phyloP scores from a whole-genome alignment of 441 rosid species.

The Isatis lusitanica region DNA sequence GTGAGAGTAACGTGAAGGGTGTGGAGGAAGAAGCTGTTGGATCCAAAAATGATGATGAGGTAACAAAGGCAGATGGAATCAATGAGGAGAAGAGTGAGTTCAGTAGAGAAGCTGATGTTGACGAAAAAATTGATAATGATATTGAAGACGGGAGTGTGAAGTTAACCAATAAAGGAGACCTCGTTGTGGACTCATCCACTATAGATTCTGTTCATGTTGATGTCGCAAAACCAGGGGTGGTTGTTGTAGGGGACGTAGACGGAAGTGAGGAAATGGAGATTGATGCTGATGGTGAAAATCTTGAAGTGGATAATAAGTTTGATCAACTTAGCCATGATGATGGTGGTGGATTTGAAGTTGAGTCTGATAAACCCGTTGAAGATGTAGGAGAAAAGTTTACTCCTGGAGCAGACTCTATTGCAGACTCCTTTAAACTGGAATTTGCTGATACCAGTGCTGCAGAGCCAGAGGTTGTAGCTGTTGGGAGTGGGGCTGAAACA shows the following conservation, averaged over 20 bases:
- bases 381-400: slow-evolving; percentile 39
- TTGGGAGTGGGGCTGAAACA: slow-evolving; percentile 27
- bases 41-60: slow-evolving; percentile 22
- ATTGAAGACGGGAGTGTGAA: slow-evolving; percentile 28
- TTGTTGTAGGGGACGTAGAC: slow-evolving; percentile 44
- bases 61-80: slow-evolving; percentile 16
- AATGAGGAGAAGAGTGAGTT: not conserved
- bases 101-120: slow-evolving; percentile 23
- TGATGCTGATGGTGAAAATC: slow-evolving; percentile 32
- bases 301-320: slow-evolving; percentile 51
- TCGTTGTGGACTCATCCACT: slow-evolving; percentile 19
- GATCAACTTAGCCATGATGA: slow-evolving; percentile 36
- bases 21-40: slow-evolving; percentile 32
- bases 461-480: slow-evolving; percentile 40
- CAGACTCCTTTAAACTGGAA: slow-evolving; percentile 30
- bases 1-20: slow-evolving; percentile 29
- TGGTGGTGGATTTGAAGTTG: slow-evolving; percentile 16
- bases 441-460: slow-evolving; percentile 29
- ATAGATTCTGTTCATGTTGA: slow-evolving; percentile 42
- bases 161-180: slow-evolving; percentile 39
- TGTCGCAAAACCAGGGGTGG: slow-evolving; percentile 37
- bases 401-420: slow-evolving; percentile 36
- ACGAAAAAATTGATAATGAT: slow-evolving; percentile 21
- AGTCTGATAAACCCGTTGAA: slow-evolving; percentile 34
- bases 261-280: slow-evolving; percentile 37